Evolutionary conservation across 78 protist genomes (phyloP).

Genomic region (Dictyostelium discoideum): DNA sequence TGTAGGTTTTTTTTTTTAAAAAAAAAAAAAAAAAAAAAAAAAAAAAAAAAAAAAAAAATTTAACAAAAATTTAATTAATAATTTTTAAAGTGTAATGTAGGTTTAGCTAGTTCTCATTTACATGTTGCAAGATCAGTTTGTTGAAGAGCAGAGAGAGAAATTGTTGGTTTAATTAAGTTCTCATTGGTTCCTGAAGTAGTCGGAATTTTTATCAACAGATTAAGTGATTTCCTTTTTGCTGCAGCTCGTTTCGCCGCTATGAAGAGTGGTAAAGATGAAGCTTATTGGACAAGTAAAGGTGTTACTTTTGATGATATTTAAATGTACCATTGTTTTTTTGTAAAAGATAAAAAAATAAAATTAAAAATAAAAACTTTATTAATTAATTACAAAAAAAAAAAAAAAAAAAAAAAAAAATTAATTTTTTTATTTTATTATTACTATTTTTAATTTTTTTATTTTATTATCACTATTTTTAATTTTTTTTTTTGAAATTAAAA

Average conservation of each 20-base stretch:
- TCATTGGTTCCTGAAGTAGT: conserved; percentile 18
- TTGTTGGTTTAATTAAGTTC: conserved; percentile 1
- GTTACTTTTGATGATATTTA: background rate
- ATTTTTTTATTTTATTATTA: too few species aligned
- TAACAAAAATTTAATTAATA: background rate
- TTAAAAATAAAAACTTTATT: too few species aligned
- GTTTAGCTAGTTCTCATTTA: conserved; percentile 77
- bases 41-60: too few species aligned
- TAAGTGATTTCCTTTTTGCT: conserved; percentile 91
- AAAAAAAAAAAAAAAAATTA: too few species aligned
- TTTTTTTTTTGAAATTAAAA: too few species aligned
- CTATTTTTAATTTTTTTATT: too few species aligned
- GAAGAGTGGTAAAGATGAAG: background rate
- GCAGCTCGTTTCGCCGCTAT: conserved; percentile 84
- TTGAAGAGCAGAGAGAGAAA: conserved; percentile 80
- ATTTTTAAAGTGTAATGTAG: conserved; percentile 76
- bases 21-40: background rate
- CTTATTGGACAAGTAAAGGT: background rate
- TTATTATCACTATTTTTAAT: too few species aligned
- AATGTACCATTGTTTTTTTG: background rate
- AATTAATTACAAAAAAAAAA: too few species aligned
- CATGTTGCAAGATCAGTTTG: conserved; percentile 89
- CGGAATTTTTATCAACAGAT: conserved; percentile 66
- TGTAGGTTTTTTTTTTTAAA: background rate
- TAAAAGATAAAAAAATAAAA: too few species aligned